phyloP scores from a whole-genome alignment of 768 basidiomycete genomes.

The Boletus rubescentipes region DNA sequence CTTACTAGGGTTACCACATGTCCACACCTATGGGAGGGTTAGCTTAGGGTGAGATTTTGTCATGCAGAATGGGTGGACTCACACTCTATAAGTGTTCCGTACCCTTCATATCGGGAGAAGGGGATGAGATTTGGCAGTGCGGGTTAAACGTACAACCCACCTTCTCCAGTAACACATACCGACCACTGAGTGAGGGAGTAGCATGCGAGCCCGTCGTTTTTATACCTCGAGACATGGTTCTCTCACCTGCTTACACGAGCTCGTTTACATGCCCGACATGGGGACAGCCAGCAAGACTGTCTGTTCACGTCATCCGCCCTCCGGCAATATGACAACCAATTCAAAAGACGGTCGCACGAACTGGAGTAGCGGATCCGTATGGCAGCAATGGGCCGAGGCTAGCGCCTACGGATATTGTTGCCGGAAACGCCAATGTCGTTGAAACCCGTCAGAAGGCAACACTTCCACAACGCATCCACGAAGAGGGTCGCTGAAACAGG shows the following conservation, averaged over 20 bases:
- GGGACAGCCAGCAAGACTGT: conserved; percentile 21
- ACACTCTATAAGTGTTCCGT: conserved; percentile 54
- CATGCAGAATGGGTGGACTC: conserved; percentile 20
- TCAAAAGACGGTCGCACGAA: conserved; percentile 30
- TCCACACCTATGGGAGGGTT: conserved; percentile 43
- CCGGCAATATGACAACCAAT: conserved; percentile 26
- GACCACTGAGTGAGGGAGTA: conserved; percentile 8
- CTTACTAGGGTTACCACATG: conserved; percentile 52
- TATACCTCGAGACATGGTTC: conserved; percentile 28
- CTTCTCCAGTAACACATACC: conserved; percentile 61
- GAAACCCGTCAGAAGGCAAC: conserved; percentile 30
- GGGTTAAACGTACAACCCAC: conserved; percentile 35
- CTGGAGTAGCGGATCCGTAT: conserved; percentile 21
- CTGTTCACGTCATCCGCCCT: conserved; percentile 30
- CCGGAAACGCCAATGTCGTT: conserved; percentile 27
- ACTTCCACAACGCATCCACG: conserved; percentile 33
- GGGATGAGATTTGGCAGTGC: conserved; percentile 18
- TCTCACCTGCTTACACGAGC: conserved; percentile 32
- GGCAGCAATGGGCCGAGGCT: conserved; percentile 9
- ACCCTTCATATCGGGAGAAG: conserved; percentile 40
- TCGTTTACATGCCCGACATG: conserved; percentile 21
- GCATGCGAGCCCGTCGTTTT: conserved; percentile 18
- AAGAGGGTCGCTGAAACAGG: conserved; percentile 33
- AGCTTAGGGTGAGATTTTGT: conserved; percentile 1
- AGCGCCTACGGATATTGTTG: conserved; percentile 16